Conservation (phyloP, 768 basidiomycete species). For the Mycena metata region DNA sequence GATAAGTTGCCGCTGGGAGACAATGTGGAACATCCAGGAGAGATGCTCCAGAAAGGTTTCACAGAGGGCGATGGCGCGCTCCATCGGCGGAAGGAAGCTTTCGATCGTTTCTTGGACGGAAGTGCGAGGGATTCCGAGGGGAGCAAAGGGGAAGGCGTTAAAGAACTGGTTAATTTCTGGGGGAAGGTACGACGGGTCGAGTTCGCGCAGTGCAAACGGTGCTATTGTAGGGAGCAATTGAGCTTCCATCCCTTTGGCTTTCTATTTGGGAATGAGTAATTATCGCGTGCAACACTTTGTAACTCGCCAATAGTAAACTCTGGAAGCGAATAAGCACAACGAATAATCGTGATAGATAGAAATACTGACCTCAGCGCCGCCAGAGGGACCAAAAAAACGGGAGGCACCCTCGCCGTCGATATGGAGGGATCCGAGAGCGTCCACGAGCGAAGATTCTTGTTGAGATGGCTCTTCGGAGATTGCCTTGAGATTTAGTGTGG, state of each 20-base stretch:
- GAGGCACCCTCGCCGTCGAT: slow-evolving; percentile 56
- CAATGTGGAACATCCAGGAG: slow-evolving; percentile 65
- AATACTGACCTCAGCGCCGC: slow-evolving; percentile 60
- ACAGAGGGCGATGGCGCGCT: slow-evolving; percentile 57
- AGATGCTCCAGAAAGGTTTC: slow-evolving; percentile 63
- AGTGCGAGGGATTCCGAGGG: slow-evolving; percentile 49
- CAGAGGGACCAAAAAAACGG: slow-evolving; percentile 63
- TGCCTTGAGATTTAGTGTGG: slow-evolving; percentile 43
- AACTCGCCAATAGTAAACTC: slow-evolving; percentile 60
- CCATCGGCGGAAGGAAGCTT: slow-evolving; percentile 58
- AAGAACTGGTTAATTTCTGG: slow-evolving; percentile 58
- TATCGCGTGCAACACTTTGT: slow-evolving; percentile 12
- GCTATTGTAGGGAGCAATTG: too few species aligned
- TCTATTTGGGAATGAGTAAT: slow-evolving; percentile 33
- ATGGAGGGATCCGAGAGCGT: slow-evolving; percentile 60
- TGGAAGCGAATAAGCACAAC: slow-evolving; percentile 35
- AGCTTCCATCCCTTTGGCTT: slow-evolving; percentile 47
- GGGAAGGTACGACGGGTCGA: slow-evolving; percentile 61
- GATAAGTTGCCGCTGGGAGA: slow-evolving; percentile 60
- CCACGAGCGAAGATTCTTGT: slow-evolving; percentile 45
- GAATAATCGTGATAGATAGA: neutral
- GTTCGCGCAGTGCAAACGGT: slow-evolving; percentile 48
- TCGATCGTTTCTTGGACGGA: slow-evolving; percentile 58
- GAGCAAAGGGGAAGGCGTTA: slow-evolving; percentile 61
- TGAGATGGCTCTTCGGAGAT: slow-evolving; percentile 44